Conservation (phyloP, 129 eudicot genomes). For the Helichrysum umbraculigerum region DNA sequence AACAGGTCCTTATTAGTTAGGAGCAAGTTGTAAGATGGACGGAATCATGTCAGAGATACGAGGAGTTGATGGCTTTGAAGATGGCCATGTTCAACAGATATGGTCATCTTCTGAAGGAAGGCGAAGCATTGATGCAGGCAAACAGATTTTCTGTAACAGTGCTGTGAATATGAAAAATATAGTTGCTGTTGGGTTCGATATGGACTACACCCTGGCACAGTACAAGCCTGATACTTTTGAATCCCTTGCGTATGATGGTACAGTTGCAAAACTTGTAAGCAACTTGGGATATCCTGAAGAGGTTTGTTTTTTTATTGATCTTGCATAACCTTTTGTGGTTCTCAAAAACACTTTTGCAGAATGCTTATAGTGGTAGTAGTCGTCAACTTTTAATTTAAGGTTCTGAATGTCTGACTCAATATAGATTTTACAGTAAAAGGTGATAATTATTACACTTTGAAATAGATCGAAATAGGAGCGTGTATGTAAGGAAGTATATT, state of each 20-base stretch:
- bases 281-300: conserved; percentile 82
- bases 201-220: conserved; percentile 95
- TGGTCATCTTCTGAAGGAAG: conserved; percentile 75
- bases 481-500: neutral
- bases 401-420: neutral
- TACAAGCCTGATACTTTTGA: conserved; percentile 93
- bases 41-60: conserved; percentile 28
- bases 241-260: conserved; percentile 93
- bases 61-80: conserved; percentile 31
- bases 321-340: neutral
- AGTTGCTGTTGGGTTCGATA: conserved; percentile 95
- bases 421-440: neutral
- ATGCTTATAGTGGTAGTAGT: neutral
- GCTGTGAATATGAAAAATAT: conserved; percentile 78
- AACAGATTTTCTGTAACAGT: conserved; percentile 81
- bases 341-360: neutral
- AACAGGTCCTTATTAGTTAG: conserved; percentile 40
- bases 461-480: neutral
- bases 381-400: neutral
- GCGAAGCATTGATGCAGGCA: conserved; percentile 55
- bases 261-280: conserved; percentile 75
- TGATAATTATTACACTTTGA: conserved; percentile 5
- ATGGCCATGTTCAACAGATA: conserved; percentile 40
- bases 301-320: conserved; percentile 47
- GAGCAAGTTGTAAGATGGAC: conserved; percentile 46